Conservation (phyloP, 768 basidiomycete species). For the Russula dissimulans region DNA sequence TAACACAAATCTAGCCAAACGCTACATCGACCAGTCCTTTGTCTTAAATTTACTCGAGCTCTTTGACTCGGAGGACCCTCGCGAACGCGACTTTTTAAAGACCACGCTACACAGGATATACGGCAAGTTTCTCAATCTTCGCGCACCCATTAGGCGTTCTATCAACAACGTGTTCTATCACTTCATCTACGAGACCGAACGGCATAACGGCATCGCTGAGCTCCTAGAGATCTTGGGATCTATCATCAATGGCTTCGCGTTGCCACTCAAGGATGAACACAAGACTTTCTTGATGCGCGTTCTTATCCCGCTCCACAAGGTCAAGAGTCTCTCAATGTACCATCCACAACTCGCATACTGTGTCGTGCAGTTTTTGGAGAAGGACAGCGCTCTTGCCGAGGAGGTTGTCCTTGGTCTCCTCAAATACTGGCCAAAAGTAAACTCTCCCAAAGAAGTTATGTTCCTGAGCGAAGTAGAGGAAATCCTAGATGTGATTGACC, state of each 20-base stretch:
- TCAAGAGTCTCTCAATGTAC: constrained; percentile 93
- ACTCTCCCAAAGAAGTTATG: constrained; percentile 99
- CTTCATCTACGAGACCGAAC: constrained; percentile 97
- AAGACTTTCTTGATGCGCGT: constrained; percentile 93
- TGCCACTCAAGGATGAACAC: constrained; percentile 98
- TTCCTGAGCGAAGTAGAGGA: constrained; percentile 99
- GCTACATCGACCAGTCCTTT: constrained; percentile 93
- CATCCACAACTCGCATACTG: constrained; percentile 99
- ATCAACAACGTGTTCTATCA: constrained; percentile 99
- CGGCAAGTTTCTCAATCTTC: constrained; percentile 97
- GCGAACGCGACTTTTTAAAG: constrained; percentile 98
- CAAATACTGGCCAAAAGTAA: constrained; percentile 98
- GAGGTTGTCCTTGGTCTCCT: constrained; percentile 95
- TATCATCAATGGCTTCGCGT: constrained; percentile 98
- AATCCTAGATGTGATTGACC: constrained; percentile 96
- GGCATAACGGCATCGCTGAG: constrained; percentile 98
- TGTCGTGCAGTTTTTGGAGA: constrained; percentile 97
- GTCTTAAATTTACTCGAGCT: constrained; percentile 94
- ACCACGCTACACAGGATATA: constrained; percentile 98
- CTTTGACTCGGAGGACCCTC: constrained; percentile 97
- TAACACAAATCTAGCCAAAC: constrained; percentile 95
- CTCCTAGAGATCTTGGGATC: constrained; percentile 96
- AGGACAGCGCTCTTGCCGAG: constrained; percentile 85
- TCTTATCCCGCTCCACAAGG: constrained; percentile 94
- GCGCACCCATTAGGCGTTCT: constrained; percentile 96